A percentile compares a stretch with the other conserved stretches of the same genome.
These are phyloP conservation scores for Corynascus novoguineensis DNA, from an alignment of 495 filamentous ascomycete genomes.

Conservation along the genomic window DNA sequence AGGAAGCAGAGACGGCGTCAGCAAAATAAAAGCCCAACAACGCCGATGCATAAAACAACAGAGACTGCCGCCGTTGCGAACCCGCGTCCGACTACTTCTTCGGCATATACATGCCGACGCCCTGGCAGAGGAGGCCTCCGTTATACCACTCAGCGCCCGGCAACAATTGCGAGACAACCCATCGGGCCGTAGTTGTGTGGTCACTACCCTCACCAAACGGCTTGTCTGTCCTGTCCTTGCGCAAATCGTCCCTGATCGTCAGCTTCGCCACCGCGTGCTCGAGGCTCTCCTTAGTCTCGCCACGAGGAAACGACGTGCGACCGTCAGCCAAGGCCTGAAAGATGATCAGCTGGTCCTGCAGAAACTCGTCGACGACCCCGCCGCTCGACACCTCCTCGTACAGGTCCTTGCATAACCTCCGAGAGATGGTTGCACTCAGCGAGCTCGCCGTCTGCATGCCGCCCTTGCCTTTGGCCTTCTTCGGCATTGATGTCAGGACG, in stretches of 20 bases:
- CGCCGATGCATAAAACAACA: background rate
- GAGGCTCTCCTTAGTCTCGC: conserved; percentile 19
- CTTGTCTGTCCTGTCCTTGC: conserved; percentile 31
- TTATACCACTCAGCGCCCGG: conserved; percentile 50
- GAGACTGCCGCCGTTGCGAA: background rate
- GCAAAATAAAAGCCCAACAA: background rate
- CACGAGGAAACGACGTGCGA: conserved; percentile 36
- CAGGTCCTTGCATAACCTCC: conserved; percentile 53
- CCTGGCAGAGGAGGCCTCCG: conserved; percentile 47
- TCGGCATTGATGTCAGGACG: conserved; percentile 51
- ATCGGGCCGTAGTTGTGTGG: conserved; percentile 70
- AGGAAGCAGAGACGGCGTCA: background rate
- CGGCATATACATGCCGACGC: conserved; percentile 34
- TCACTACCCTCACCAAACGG: conserved; percentile 55
- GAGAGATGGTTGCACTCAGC: conserved; percentile 36
- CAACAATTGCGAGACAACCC: conserved; percentile 59
- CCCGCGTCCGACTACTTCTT: background rate
- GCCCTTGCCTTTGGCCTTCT: conserved; percentile 28
- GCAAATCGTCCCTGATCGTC: conserved; percentile 18
- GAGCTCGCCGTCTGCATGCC: conserved; percentile 13
- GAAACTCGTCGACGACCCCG: conserved; percentile 60
- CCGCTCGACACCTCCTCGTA: conserved; percentile 50
- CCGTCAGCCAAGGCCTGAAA: conserved; percentile 71
- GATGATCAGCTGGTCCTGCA: conserved; percentile 76
- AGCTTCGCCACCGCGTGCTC: conserved; percentile 17